Base-by-base conservation (phyloP, 176 grass and related monocot genomes). In the Pharus latifolius region DNA sequence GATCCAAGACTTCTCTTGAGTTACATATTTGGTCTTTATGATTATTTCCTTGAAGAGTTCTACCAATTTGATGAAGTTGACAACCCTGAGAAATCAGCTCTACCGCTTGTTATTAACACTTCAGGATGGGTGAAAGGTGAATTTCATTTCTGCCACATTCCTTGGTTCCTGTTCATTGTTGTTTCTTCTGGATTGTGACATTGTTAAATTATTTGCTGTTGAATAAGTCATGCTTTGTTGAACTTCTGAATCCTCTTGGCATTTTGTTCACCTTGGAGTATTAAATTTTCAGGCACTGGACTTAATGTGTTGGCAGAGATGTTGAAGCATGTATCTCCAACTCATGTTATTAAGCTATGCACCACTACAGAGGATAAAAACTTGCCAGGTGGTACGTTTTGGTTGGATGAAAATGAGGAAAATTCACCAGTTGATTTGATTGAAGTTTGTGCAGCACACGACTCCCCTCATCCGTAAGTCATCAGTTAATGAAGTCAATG, bases 61-160 rank as follows among this genome's bases (percentile, higher is more conserved):
- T 70, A 82, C 67, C 25, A 49, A 69, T 76, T 71, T 72, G 54
- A 45, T 61, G 62, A 73, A 31, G 46, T 28, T 32, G 60, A 56
- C 59, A 37, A 72, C 32, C 52, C 47, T 67, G 8, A 67, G 19
- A 87, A 69, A 68, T 67, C 77, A 72, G 55, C 59, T 51, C 76
- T 82, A 26, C 87, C 84, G 9, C 69, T 90, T 60, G 84, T 96
- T 76, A 70, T 96, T 66, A 96, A 96, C 53, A 90, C 91, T 60
- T 96, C 91, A 59, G 91, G 91, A 63, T 96, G 80, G 91, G 79
- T 90, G 62, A 96, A 90, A 90, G 91, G 91, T 96, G 76, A 45
- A 2, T 22, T 76, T 56, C 9, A 49, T 68, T 85, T 25, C 7
- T 49, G 4, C 2, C 38, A 40, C 17, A n/a, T 65, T 53, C 35